Conservation (phyloP, 2,329 filamentous ascomycete species). For the Aspergillus aculeatus region DNA sequence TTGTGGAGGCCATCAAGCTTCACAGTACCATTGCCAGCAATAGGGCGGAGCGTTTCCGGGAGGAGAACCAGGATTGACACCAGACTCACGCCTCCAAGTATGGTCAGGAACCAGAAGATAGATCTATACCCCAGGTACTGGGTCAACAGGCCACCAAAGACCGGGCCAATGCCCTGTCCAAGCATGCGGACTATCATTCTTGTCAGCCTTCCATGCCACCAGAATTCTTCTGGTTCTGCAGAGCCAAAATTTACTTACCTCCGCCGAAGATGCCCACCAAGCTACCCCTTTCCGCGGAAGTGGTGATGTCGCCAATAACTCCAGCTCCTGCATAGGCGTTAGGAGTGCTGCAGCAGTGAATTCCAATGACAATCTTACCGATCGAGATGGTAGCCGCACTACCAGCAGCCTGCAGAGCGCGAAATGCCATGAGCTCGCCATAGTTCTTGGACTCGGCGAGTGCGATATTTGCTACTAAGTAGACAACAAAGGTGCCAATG, state of each 20-base stretch:
- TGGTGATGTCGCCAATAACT: slow-evolving; percentile 44
- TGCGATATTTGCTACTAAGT: slow-evolving; percentile 49
- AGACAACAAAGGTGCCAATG: slow-evolving; percentile 48
- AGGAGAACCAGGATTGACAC: slow-evolving; percentile 42
- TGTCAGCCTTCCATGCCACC: slow-evolving; percentile 6
- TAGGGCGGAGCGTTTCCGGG: slow-evolving; percentile 41
- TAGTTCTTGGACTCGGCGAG: slow-evolving; percentile 42
- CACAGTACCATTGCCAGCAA: slow-evolving; percentile 43
- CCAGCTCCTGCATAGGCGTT: slow-evolving; percentile 31
- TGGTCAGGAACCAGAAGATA: slow-evolving; percentile 46
- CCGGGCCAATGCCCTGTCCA: slow-evolving; percentile 48
- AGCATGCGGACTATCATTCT: slow-evolving; percentile 38
- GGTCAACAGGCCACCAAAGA: slow-evolving; percentile 41
- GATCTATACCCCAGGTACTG: slow-evolving; percentile 39
- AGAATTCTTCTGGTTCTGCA: background rate
- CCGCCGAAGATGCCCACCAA: slow-evolving; percentile 41
- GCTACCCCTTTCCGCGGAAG: slow-evolving; percentile 39
- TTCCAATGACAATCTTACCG: slow-evolving; percentile 26
- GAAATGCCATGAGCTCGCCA: slow-evolving; percentile 44
- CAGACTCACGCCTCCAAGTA: slow-evolving; percentile 35
- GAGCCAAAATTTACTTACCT: slow-evolving; percentile 24
- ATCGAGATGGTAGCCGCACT: slow-evolving; percentile 51
- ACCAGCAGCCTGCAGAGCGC: slow-evolving; percentile 50
- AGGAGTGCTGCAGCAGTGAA: slow-evolving; percentile 3
- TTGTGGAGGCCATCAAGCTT: slow-evolving; percentile 41